A percentile compares a stretch with the other conserved stretches of the same genome.
These are phyloP conservation scores for Chytriomyces confervae DNA, from an alignment of 192 early-diverging fungal species.

Conservation along the genomic window DNA sequence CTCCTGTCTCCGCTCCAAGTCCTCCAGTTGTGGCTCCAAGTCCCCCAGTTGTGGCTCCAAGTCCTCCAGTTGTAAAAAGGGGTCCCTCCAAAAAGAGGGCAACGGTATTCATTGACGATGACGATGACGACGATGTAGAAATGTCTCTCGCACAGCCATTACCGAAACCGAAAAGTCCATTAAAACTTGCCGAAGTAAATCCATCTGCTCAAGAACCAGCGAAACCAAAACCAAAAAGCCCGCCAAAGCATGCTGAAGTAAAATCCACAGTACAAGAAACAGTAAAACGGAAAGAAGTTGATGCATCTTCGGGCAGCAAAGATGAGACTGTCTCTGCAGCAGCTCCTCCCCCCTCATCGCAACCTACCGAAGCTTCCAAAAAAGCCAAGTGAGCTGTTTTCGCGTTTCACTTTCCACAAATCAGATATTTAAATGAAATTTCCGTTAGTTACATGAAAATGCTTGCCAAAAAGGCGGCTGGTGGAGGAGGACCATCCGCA, in stretches of 20 bases:
- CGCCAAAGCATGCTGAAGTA: not conserved
- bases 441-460: slow-evolving; percentile 26
- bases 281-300: not conserved
- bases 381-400: slow-evolving; percentile 21
- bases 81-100: not conserved
- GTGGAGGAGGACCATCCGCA: slow-evolving; percentile 56
- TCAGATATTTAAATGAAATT: not conserved
- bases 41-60: too few species aligned
- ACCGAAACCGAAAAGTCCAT: not conserved
- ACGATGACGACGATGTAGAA: not conserved
- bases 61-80: too few species aligned
- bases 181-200: not conserved
- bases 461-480: slow-evolving; percentile 5
- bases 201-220: not conserved
- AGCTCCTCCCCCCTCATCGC: not conserved
- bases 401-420: not conserved
- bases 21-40: too few species aligned
- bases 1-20: too few species aligned
- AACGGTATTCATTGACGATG: slow-evolving; percentile 6
- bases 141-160: not conserved
- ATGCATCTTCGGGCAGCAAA: not conserved
- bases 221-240: not conserved
- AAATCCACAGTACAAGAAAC: not conserved
- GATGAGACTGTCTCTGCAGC: not conserved
- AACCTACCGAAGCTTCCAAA: slow-evolving; percentile 12